Conservation (phyloP, 768 basidiomycete species). For the Mycena vulgaris region DNA sequence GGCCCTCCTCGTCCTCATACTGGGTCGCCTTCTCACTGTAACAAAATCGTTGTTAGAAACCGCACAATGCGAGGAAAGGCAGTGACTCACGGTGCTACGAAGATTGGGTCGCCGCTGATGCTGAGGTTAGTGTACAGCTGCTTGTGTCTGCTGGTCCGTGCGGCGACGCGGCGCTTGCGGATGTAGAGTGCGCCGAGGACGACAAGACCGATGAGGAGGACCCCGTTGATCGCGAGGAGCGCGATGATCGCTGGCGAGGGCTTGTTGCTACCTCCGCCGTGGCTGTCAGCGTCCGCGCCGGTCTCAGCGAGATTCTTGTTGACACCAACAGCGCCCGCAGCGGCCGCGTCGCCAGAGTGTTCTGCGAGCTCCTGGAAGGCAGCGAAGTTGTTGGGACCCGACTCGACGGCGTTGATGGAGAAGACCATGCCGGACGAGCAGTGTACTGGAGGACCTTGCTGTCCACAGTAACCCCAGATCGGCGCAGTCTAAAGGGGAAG, state of each 20-base stretch:
- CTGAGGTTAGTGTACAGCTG: slow-evolving; percentile 35
- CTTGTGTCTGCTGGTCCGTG: slow-evolving; percentile 13
- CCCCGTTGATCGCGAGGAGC: slow-evolving; percentile 43
- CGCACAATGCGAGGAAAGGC: neutral
- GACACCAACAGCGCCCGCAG: neutral
- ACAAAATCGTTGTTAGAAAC: neutral
- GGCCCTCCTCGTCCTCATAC: slow-evolving; percentile 19
- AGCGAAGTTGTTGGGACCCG: slow-evolving; percentile 51
- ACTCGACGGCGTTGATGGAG: slow-evolving; percentile 55
- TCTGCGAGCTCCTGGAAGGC: slow-evolving; percentile 48
- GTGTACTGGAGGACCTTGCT: slow-evolving; percentile 48
- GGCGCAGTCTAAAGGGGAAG: slow-evolving; percentile 27
- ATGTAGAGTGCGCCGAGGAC: slow-evolving; percentile 26
- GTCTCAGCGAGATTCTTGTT: slow-evolving; percentile 9
- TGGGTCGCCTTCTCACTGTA: slow-evolving; percentile 5
- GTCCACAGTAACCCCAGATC: slow-evolving; percentile 62
- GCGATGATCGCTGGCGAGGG: slow-evolving; percentile 38
- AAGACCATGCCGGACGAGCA: slow-evolving; percentile 67
- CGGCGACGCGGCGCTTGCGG: slow-evolving; percentile 33
- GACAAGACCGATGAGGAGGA: slow-evolving; percentile 38
- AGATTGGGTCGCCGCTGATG: slow-evolving; percentile 31
- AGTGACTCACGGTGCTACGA: slow-evolving; percentile 26
- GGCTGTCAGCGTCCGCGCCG: slow-evolving; percentile 9
- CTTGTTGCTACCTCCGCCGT: slow-evolving; percentile 46
- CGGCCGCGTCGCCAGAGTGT: neutral